Base-by-base conservation (phyloP, 108 stramenopile genomes). In the Licmophora abbreviata region DNA sequence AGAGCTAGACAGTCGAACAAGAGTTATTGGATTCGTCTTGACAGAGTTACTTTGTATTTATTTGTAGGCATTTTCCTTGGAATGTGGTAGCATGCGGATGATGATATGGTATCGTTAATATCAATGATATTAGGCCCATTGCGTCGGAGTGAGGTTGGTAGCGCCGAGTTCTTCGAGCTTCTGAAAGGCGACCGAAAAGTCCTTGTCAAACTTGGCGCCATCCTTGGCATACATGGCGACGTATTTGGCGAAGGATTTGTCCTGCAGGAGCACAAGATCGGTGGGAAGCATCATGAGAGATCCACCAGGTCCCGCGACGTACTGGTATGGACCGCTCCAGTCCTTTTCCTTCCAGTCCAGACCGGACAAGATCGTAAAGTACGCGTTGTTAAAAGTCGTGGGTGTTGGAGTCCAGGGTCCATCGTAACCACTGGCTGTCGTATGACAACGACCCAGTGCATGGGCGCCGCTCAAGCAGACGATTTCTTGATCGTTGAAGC, bases 391-490 rank as follows among this genome's bases (percentile, higher is more conserved):
- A 60, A 91, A 89, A 1, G 28, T 57, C 3, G 68, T 83, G 4
- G 92, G 92, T 20, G 73, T 70, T 24, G 71, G 72, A 0, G 86
- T 87, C 88, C 88, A 91, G 0, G 92, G 89, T 3, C 47, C 81
- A 25, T 78, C 76, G 41, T 75, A 88, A 33, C 86, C 84, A 4
- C 58, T 64, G 8, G 76, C 74, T 24, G 77, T 74, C 7, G 66
- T 63, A 58, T 94, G 94, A 66, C 92, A 95, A 2, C 88, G 73
- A 9, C 93, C 94, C 6, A 95, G 58, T 20, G 89, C 86, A 71
- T 97, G 95, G 1, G 94, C 95, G 18, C 95, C 95, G 40, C 68
- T 61, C 34, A 96, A 69, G 3, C 66, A 75, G 14, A 96, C 95
- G 69, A 85, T 85, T 29, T 77, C 84, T 36, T 69, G 70, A 57